Conservation (phyloP, 495 filamentous ascomycete genomes). For the Aspergillus bridgeri region DNA sequence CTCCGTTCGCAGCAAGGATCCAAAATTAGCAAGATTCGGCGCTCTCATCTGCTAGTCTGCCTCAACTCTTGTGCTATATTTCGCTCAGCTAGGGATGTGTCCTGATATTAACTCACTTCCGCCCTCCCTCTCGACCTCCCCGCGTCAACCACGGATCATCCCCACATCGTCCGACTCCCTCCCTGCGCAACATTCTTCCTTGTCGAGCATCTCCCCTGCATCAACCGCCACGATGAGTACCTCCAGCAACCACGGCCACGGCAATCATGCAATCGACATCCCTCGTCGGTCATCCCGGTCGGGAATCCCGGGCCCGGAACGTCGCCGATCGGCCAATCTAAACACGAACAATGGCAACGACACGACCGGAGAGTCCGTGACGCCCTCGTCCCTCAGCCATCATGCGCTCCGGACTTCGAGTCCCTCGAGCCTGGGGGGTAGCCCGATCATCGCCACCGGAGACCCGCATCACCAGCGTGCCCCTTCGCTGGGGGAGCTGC, state of each 20-base stretch:
- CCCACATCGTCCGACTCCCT: conserved; percentile 18
- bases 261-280: conserved; percentile 24
- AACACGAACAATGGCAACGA: conserved; percentile 67
- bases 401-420: conserved; percentile 51
- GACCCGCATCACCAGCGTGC: conserved; percentile 65
- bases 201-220: conserved; percentile 21
- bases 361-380: conserved; percentile 22
- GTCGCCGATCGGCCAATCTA: conserved; percentile 66
- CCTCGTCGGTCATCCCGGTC: conserved; percentile 49
- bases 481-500: conserved; percentile 88
- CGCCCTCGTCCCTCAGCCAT: conserved; percentile 43
- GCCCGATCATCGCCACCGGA: conserved; percentile 54
- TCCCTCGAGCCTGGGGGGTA: conserved; percentile 54
- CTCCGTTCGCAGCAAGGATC: conserved; percentile 6
- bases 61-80: neutral
- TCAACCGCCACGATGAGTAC: conserved; percentile 29
- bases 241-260: conserved; percentile 6
- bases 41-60: neutral
- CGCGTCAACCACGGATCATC: conserved; percentile 30
- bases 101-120: conserved; percentile 78
- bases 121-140: conserved; percentile 52
- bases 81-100: conserved; percentile 38
- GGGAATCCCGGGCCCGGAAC: conserved; percentile 43
- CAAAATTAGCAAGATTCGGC: neutral
- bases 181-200: conserved; percentile 9